These are phyloP conservation scores for Blumeria graminis DNA, from an alignment of 2,329 filamentous ascomycete species.

Conservation along the genomic window DNA sequence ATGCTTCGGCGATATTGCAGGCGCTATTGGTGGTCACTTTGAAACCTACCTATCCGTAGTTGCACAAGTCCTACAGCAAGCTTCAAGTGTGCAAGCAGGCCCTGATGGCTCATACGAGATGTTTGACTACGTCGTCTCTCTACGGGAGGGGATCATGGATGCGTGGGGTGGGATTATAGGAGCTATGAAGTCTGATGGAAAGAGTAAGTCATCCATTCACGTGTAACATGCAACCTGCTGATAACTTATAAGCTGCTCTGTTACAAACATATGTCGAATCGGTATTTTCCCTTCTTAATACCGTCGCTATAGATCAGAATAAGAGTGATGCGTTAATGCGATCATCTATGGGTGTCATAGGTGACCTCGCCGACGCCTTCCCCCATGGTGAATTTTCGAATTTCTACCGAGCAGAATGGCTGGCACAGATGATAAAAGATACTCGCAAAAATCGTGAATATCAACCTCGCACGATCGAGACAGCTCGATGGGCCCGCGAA, in stretches of 20 bases:
- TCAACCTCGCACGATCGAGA: constrained; percentile 64
- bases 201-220: constrained; percentile 30
- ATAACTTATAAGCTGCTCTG: not conserved
- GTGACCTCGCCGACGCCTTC: constrained; percentile 84
- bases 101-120: constrained; percentile 78
- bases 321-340: constrained; percentile 80
- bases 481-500: constrained; percentile 89
- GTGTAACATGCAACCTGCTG: not conserved
- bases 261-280: constrained; percentile 58
- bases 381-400: constrained; percentile 67
- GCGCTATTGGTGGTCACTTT: constrained; percentile 76
- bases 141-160: constrained; percentile 96
- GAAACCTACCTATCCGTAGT: constrained; percentile 85
- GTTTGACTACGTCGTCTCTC: constrained; percentile 84
- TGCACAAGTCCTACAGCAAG: constrained; percentile 81
- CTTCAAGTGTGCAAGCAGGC: constrained; percentile 55
- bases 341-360: constrained; percentile 91
- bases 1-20: constrained; percentile 93
- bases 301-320: constrained; percentile 60
- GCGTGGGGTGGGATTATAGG: constrained; percentile 94
- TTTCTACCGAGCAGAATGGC: constrained; percentile 76
- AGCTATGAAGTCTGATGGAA: constrained; percentile 65
- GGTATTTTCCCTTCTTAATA: constrained; percentile 69
- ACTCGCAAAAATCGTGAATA: constrained; percentile 77
- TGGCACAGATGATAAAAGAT: constrained; percentile 75